Base-by-base conservation (phyloP, 257 asterid species). In the Forsythia viridissima region DNA sequence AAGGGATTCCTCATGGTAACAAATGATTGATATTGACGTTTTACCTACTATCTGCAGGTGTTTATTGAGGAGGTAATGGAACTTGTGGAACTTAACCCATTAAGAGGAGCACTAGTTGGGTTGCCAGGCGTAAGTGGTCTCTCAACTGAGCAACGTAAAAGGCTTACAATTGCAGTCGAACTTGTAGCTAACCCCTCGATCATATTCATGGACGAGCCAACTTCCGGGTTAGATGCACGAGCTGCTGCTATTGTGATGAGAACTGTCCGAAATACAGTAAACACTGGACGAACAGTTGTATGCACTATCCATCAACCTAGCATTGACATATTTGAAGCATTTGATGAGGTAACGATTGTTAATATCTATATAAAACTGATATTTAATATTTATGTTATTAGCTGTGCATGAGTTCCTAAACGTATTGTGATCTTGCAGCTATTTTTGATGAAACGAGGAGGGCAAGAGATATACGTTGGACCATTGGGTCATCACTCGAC, bases 281-380 rank as follows among this genome's bases (percentile, higher is more conserved):
- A 90, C 85, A 88, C 92, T 9, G 93, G 92, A 57, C 72, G 92
- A 80, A 90, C 90, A 5, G 89, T 88, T 4, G 91, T 88, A 34
- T 90, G 92, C 89, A 90, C 94, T 44, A 88, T 90, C 76, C 92
- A 90, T 80, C 91, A 84, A 80, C 94, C 94, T 8, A 88, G 90
- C 88, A 88, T 88, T 2, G 89, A 90, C 84, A 90, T 90, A 48
- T 90, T 90, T 76, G 94, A 90, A 85, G 86, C 89, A 40, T 90
- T 90, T 65, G 89, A 90, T 44, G 92, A 90, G 91, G 92, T 87
- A 44, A 20, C 3, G 9, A 4, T 43, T 5, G 57, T 24, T 37
- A 52, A 70, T 69, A 59, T 34, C 8, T 67, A 73, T 12, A 59
- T 59, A 37, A 59, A 55, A 3, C 43, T 20, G 65, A 74, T 51